Conservation (phyloP, 176 grass and related monocot species). For the Ensete glaucum region DNA sequence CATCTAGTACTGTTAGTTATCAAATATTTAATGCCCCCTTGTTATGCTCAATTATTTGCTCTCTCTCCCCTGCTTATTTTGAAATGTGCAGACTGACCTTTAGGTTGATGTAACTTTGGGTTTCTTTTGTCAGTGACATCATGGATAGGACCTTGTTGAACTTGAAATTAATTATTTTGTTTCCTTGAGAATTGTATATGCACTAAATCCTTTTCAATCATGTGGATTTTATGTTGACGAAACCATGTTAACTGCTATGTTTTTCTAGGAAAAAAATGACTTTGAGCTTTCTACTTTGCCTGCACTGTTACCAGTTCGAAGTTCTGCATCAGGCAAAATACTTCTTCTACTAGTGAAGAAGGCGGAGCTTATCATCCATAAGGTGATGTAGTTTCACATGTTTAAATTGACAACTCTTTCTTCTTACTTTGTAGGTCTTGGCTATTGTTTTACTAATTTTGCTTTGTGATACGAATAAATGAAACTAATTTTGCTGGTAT, state of each 20-base stretch:
- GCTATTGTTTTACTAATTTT: not conserved
- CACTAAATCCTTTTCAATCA: too few species aligned
- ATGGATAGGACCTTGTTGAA: too few species aligned
- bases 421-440: not conserved
- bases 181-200: too few species aligned
- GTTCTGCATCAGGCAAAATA: slow-evolving; percentile 81
- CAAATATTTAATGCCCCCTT: too few species aligned
- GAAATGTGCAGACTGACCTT: too few species aligned
- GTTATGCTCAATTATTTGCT: too few species aligned
- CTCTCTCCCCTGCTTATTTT: too few species aligned
- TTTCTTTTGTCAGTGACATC: too few species aligned
- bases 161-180: too few species aligned
- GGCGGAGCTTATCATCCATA: slow-evolving; percentile 80
- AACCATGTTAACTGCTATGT: not conserved
- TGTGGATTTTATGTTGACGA: too few species aligned
- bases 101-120: too few species aligned
- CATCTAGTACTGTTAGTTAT: too few species aligned
- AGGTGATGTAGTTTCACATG: slow-evolving; percentile 37
- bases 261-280: slow-evolving; percentile 61
- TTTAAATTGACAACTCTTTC: not conserved
- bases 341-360: slow-evolving; percentile 89
- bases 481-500: not conserved
- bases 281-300: slow-evolving; percentile 76
- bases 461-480: not conserved
- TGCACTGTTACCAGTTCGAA: slow-evolving; percentile 43